Evolutionary conservation across 176 grass and related monocot species (phyloP).

Genomic region (Avena atlantica): DNA sequence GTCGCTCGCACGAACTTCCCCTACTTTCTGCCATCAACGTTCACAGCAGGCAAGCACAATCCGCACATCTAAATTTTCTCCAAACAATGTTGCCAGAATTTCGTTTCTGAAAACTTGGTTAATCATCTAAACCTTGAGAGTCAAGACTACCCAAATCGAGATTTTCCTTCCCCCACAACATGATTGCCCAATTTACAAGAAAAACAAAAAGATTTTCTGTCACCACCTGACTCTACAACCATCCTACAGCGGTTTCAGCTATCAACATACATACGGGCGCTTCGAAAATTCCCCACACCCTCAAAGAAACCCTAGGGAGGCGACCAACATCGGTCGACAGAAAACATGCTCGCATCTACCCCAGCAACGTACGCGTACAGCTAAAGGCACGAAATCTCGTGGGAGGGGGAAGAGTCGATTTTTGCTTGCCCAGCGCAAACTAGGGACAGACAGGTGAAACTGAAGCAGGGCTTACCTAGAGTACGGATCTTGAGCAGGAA

Average conservation of each 20-base stretch:
- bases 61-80: background rate
- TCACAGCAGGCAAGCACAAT: background rate
- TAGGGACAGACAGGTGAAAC: background rate
- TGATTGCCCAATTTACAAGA: background rate
- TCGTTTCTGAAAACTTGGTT: too few species aligned
- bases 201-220: background rate
- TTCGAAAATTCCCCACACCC: constrained; percentile 2
- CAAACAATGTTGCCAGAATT: background rate
- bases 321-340: constrained; percentile 2
- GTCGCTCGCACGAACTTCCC: background rate
- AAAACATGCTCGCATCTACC: background rate
- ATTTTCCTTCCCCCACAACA: constrained; percentile 3
- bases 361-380: background rate
- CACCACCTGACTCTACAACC: background rate
- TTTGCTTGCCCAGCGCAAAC: background rate
- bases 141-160: too few species aligned
- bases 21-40: constrained; percentile 13
- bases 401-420: background rate
- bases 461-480: constrained; percentile 41
- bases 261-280: background rate
- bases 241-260: constrained; percentile 4
- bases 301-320: constrained; percentile 39
- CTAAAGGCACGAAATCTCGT: background rate
- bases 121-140: too few species aligned
- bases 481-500: constrained; percentile 21